Base-by-base conservation (phyloP, 768 basidiomycete species). In the Calocybe indica region DNA sequence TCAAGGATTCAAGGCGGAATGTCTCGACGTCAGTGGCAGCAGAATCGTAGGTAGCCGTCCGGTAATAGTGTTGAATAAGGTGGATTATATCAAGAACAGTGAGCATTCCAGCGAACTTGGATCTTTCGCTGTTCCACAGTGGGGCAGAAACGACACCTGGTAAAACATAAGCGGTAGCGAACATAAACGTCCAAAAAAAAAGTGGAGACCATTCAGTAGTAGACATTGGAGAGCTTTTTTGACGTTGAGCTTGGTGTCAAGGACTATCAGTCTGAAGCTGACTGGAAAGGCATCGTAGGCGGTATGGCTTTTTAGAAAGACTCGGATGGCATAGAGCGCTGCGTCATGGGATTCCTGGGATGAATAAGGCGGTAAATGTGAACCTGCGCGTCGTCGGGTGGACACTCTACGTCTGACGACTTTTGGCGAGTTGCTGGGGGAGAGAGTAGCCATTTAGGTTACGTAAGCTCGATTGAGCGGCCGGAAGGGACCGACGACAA, bases 1-100 rank as follows among this genome's bases (percentile, higher is more conserved):
- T 72, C 50, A 99, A 69, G 42, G 83, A 82, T 61, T 94, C 89
- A 30, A 99, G 74, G 31, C 88, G 79, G 63, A 99, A 92, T 0
- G 82, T 86, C 62, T 98, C 95, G 3, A 98, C 95, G 57, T 98
- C 93, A 8, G 84, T 79, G 0, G 85, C 80, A 5, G 92, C 94
- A 45, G 80, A 82, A 57, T 92, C 92, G 63, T 82, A 88, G 34
- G 83, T 83, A 31, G 88, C 83, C 2, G 86, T 90, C 40, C 85
- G 82, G 66, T 97, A 96, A 66, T 97, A 99, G 70, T 94, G 96
- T 59, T 99, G 96, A 55, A 99, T 98, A 54, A 99, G 82, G 64
- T 99, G 96, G 49, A 99, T 97, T 64, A 99, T 93, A 66, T 99
- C 96, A 48, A 92, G 80, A n/a, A 98, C 92, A 7, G 96, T 99